Evolutionary conservation across 2,329 filamentous ascomycete genomes (phyloP), one percentile per base, ranked within the genome.

Genomic region (Calonectria hongkongensis): DNA sequence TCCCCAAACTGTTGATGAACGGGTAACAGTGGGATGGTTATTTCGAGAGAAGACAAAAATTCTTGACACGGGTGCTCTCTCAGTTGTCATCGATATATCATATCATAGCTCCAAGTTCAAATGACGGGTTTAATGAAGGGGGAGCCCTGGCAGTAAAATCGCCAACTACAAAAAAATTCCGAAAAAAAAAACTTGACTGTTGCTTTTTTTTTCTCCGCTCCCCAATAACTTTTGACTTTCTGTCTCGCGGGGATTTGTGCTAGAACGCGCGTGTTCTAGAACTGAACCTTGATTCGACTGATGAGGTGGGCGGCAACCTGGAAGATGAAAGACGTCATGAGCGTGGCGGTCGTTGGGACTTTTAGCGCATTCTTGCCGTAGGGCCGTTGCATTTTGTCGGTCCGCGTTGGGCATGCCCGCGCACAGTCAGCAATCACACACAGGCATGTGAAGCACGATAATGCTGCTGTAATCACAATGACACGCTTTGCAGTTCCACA

Each of bases 281-380:
- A 66, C 58, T 66, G 67, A 60, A 60, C 54, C 16, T 47, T 41
- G 48, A 36, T 67, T 39, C n/a, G 39, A 21, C 27, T 36, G 18
- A 25, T 54, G 33, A 36, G 21, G 30, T n/a, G 50, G 50, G 30
- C 54, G 41, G 47, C 60, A 64, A 62, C 60, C 51, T 63, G 58
- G 60, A 48, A 58, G 67, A 68, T 66, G 60, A 54, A 79, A 76
- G 75, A 79, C 77, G 77, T 79, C 77, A 79, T 79, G 60, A 36
- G 70, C 71, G 66, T 60, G 65, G 51, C 30, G 70, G 70, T 60
- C 33, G 64, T 47, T 66, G 69, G 56, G 62, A 64, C 41, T 69
- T 60, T 75, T 76, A 78, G 76, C 73, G 71, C 45, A 56, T 33
- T 30, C 65, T 66, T 21, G n/a, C 30, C 43, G 25, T 15, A 36